Evolutionary conservation across 2,329 filamentous ascomycete species (phyloP).

Genomic region (Venturia nashicola): DNA sequence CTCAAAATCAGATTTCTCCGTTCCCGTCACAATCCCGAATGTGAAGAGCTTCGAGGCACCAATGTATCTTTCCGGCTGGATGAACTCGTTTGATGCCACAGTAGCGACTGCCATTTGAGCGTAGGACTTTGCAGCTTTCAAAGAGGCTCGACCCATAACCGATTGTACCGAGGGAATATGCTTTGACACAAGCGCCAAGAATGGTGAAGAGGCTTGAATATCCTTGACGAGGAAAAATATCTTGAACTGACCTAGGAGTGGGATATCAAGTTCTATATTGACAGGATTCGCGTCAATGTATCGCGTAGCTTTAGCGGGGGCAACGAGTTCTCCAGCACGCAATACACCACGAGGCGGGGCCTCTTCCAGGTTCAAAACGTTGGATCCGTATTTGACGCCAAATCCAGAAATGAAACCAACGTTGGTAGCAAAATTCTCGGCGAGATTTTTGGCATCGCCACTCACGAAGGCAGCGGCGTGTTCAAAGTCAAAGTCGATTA

Average conservation of each 20-base stretch:
- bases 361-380: constrained; percentile 49
- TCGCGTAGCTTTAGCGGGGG: constrained; percentile 60
- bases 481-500: constrained; percentile 33
- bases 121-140: constrained; percentile 50
- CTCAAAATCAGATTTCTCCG: constrained; percentile 34
- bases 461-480: constrained; percentile 42
- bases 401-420: constrained; percentile 63
- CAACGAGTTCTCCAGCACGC: constrained; percentile 35
- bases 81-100: constrained; percentile 51
- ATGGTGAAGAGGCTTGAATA: constrained; percentile 52
- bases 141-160: constrained; percentile 47
- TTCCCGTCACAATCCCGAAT: constrained; percentile 37
- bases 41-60: constrained; percentile 57
- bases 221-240: constrained; percentile 61
- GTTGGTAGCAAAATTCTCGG: constrained; percentile 57
- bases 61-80: constrained; percentile 58
- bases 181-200: constrained; percentile 48
- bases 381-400: constrained; percentile 54
- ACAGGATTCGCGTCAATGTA: constrained; percentile 70
- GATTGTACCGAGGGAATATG: constrained; percentile 39
- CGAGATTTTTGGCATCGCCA: constrained; percentile 51
- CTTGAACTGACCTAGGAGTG: constrained; percentile 64
- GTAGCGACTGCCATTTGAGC: constrained; percentile 42
- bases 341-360: constrained; percentile 19
- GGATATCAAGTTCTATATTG: constrained; percentile 66